phyloP scores from a whole-genome alignment of 2,329 filamentous ascomycete species.

The Colletotrichum nymphaeae region DNA sequence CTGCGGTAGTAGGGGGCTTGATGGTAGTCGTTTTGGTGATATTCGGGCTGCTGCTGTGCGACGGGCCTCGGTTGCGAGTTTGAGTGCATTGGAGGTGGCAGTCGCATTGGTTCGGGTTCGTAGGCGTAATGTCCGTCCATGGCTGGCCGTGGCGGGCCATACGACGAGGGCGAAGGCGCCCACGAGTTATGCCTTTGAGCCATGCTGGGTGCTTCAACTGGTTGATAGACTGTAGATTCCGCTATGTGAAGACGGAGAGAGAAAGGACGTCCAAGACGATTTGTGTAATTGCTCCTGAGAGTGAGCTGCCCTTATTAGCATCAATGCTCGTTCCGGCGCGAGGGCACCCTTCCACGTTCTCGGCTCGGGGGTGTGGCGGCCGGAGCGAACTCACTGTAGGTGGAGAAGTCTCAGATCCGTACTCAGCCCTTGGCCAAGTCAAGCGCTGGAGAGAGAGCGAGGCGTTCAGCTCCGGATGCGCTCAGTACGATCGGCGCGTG shows the following conservation, averaged over 20 bases:
- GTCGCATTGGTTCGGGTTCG: constrained; percentile 40
- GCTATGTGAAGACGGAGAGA: constrained; percentile 45
- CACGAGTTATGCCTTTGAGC: constrained; percentile 47
- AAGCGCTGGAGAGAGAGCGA: neutral
- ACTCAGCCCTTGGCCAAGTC: constrained; percentile 22
- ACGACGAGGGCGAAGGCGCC: constrained; percentile 39
- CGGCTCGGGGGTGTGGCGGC: constrained; percentile 31
- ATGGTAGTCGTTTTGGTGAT: constrained; percentile 8
- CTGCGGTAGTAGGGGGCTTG: neutral
- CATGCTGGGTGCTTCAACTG: constrained; percentile 48
- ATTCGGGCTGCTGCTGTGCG: constrained; percentile 15
- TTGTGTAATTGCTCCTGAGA: neutral
- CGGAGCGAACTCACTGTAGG: constrained; percentile 26
- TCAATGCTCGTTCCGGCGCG: constrained; percentile 27
- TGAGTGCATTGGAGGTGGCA: constrained; percentile 42
- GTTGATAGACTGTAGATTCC: constrained; percentile 40
- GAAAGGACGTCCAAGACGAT: neutral
- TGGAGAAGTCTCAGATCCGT: constrained; percentile 33
- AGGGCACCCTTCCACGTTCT: constrained; percentile 26
- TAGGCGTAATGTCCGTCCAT: constrained; percentile 40
- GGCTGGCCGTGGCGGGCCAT: constrained; percentile 41
- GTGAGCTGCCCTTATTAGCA: constrained; percentile 18
- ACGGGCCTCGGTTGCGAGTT: constrained; percentile 22
- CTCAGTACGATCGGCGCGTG: constrained; percentile 22
- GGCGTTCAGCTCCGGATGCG: constrained; percentile 26